Conservation (phyloP, 2,329 filamentous ascomycete species). For the Colletotrichum sp. region DNA sequence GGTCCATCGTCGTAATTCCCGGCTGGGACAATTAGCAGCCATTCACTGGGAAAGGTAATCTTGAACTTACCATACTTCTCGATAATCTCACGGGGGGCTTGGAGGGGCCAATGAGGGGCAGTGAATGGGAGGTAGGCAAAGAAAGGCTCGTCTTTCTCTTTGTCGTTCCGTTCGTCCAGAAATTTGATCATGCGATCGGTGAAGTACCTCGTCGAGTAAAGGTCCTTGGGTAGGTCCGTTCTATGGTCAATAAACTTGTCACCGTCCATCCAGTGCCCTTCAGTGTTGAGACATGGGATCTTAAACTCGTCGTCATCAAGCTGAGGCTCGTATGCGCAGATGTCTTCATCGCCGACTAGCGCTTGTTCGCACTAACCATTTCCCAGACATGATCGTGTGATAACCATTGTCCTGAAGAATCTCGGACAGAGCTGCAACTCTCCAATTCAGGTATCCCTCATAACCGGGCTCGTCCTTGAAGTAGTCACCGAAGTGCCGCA, state of each 20-base stretch:
- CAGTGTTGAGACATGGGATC: neutral
- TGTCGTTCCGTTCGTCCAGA: constrained; percentile 41
- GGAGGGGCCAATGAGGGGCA: constrained; percentile 58
- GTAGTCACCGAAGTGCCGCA: neutral
- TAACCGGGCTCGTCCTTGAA: constrained; percentile 28
- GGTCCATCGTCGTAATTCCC: constrained; percentile 37
- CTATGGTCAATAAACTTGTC: constrained; percentile 39
- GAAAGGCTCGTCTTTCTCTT: constrained; percentile 43
- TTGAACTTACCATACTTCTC: constrained; percentile 4
- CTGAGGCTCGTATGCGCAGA: constrained; percentile 49
- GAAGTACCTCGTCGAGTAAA: constrained; percentile 49
- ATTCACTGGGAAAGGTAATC: too few species aligned
- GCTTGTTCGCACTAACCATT: constrained; percentile 26
- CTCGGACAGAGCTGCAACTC: constrained; percentile 31
- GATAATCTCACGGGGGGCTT: constrained; percentile 40
- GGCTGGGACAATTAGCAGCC: constrained; percentile 21
- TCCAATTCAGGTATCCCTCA: constrained; percentile 34
- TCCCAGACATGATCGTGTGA: constrained; percentile 32
- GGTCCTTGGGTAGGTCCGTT: constrained; percentile 42
- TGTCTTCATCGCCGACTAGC: neutral
- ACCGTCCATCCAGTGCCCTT: constrained; percentile 42
- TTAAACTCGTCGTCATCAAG: constrained; percentile 18
- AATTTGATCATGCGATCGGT: constrained; percentile 46
- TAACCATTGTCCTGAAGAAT: constrained; percentile 33
- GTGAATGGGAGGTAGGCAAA: constrained; percentile 57